These are phyloP conservation scores for Haplographium delicatum DNA, from an alignment of 495 filamentous ascomycete species.

Conservation along the genomic window DNA sequence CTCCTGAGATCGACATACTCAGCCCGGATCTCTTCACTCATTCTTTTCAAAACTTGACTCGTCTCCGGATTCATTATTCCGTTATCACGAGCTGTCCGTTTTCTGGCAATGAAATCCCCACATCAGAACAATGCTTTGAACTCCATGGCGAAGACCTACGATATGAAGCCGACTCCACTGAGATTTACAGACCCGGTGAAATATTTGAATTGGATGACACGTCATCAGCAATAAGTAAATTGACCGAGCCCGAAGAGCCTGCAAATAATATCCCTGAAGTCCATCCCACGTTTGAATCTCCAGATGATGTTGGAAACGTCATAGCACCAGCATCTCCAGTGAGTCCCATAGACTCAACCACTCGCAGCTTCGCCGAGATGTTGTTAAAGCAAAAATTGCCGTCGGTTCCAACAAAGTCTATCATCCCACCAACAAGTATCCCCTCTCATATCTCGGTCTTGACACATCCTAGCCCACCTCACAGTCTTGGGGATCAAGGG, in stretches of 20 bases:
- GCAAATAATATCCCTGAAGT: not conserved
- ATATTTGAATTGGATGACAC: conserved; percentile 18
- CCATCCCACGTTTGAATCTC: conserved; percentile 14
- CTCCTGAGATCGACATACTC: conserved; percentile 9
- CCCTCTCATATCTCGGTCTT: not conserved
- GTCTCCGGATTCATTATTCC: conserved; percentile 52
- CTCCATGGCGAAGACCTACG: conserved; percentile 16
- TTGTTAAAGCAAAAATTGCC: too few species aligned
- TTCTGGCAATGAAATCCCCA: conserved; percentile 25
- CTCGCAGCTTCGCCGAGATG: too few species aligned
- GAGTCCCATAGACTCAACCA: too few species aligned
- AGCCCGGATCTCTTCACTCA: conserved; percentile 19
- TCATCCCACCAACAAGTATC: too few species aligned
- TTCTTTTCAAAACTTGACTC: conserved; percentile 44
- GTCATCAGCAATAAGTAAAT: not conserved
- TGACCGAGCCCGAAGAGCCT: not conserved
- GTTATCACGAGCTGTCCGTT: conserved; percentile 47
- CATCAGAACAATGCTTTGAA: conserved; percentile 24
- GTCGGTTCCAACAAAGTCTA: too few species aligned
- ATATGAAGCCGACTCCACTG: conserved; percentile 15
- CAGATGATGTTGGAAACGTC: conserved; percentile 14
- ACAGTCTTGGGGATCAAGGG: too few species aligned
- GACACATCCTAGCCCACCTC: too few species aligned
- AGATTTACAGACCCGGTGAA: conserved; percentile 5
- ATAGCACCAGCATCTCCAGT: not conserved